Evolutionary conservation across 495 filamentous ascomycete species (phyloP), one percentile per base, ranked within the genome.

Genomic region (Penicillium waksmanii): DNA sequence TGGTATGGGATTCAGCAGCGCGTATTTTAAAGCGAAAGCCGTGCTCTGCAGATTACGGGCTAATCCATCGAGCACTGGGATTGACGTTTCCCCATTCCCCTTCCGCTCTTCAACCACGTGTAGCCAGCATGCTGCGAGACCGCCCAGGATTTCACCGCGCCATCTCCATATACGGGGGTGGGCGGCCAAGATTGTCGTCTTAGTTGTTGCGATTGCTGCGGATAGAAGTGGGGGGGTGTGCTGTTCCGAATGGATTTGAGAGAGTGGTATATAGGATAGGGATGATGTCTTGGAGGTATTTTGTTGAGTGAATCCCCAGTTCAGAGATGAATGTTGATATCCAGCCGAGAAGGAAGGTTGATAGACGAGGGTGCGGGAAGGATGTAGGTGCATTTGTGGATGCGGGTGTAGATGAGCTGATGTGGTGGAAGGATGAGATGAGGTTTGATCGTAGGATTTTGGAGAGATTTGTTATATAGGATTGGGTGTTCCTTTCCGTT

Each of bases 201-300:
- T 80, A 27, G 92, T 55, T 1, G 85, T 75, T 9, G 75, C 63
- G 6, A 82, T 67, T 2, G 87, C 84, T 0, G 81, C 73, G 2
- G 76, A 46, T 0, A 96, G 73, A 0, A 90, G 72, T 3, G 78
- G 71, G 0, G 0, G 82, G 80, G 50, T 84, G 72, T 3, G 83
- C 80, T 0, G 80, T 80, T 2, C 82, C 86, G 61, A 96, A 91
- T 1, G 92, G 90, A 52, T 89, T 87, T 1, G 80, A 71, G 18
- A 97, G 73, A 9, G 89, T 84, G 38, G 72, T 73, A 12, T 84
- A 85, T 5, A 96, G 65, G 40, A 93, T 71, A 0, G 90, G 89
- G 5, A 96, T 69, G 18, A 94, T 63, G 42, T 88, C 82, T 79
- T 90, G 72, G 15, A 97, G 82, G 67, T 97, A 89, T 63, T 90